Evolutionary conservation across 345 rosid genomes (phyloP).

Genomic region (Pugionium cornutum): DNA sequence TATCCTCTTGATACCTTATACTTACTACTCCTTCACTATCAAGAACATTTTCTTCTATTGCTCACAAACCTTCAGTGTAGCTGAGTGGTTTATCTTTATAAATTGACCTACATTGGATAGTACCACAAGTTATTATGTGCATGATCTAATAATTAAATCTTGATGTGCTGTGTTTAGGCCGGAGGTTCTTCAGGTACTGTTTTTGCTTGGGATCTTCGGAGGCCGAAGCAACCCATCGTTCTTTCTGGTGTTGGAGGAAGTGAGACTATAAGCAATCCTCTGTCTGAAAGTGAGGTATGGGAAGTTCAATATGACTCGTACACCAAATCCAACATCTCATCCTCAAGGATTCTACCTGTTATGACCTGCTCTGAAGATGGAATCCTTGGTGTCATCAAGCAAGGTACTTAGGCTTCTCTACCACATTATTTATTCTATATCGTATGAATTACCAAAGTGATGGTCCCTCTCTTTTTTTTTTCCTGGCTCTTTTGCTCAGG

Average conservation of each 20-base stretch:
- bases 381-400: constrained; percentile 72
- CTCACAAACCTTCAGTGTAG: background rate
- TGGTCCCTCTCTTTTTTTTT: background rate
- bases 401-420: constrained; percentile 51
- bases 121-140: background rate
- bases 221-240: constrained; percentile 63
- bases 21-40: background rate
- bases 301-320: constrained; percentile 72
- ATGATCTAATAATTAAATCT: background rate
- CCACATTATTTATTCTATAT: background rate
- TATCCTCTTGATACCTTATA: background rate
- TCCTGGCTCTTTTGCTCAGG: constrained; percentile 43
- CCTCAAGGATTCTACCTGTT: constrained; percentile 72
- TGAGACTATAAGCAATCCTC: constrained; percentile 40
- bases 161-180: constrained; percentile 50
- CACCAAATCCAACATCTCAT: constrained; percentile 59
- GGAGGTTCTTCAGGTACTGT: constrained; percentile 86
- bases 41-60: background rate
- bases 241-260: constrained; percentile 62
- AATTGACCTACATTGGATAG: no score
- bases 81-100: background rate
- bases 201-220: constrained; percentile 89
- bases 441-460: constrained; percentile 22
- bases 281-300: constrained; percentile 93
- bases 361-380: constrained; percentile 96